Base-by-base conservation (phyloP, 768 basidiomycete species). In the Boletus subcaerulescens region DNA sequence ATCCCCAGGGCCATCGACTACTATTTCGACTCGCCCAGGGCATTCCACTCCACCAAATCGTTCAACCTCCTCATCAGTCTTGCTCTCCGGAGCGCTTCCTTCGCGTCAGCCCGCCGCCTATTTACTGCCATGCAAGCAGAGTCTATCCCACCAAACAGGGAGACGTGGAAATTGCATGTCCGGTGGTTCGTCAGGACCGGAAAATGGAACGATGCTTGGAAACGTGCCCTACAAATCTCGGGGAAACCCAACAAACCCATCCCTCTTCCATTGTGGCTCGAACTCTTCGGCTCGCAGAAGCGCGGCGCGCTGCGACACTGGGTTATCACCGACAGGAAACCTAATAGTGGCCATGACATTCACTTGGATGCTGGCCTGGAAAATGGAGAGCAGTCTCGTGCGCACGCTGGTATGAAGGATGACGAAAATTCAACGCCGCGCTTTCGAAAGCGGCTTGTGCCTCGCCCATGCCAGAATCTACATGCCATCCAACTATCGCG, bases 171-270 rank as follows among this genome's bases (percentile, higher is more conserved):
- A 67, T 68, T 89, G 38, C 73, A 75, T 52, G 76, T 80, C 56
- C 80, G 88, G 18, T 80, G 77, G 73, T 68, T 85, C 48, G 73
- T 89, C 43, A 74, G 77, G 44, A 73, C 74, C 4, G 86, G 82
- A 9, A 67, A 65, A 41, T 89, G 86, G 86, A 66, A 76, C 12
- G 66, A 74, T 22, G 87, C 85, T 20, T 88, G 84, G 84, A 59
- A 60, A 14, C 72, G 74, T 45, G 72, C 76, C 26, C 61, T 70
- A 59, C 47, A 64, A 43, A 56, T 68, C 31, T 52, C 60, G 2
- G 38, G 49, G 22, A 45, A 53, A 11, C 46, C 38, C 24, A 41
- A 9, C 26, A 57, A 55, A 8, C 41, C 55, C 31, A 69, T 77
- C 32, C 80, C 78, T 26, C 71, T 82, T 26, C 64, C 70, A 5